Evolutionary conservation across 2,329 filamentous ascomycete species (phyloP), one percentile per base, ranked within the genome.

Genomic region (Lasiodiplodia gonubiensis): DNA sequence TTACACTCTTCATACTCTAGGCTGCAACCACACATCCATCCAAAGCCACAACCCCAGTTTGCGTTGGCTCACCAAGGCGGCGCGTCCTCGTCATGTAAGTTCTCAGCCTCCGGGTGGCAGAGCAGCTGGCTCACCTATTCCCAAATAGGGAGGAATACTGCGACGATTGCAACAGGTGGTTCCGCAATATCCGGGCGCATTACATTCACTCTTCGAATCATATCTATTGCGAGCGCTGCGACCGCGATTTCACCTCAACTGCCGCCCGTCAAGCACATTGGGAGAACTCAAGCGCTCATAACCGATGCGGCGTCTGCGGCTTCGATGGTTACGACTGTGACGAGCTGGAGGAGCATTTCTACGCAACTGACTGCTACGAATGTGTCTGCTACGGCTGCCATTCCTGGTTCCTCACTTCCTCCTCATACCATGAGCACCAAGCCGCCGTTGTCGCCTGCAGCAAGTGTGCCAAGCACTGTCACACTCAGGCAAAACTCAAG

Each of bases 201-300:
- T 54, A 30, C 49, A n/a, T 14, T 6, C 10, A 64, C 33, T 64
- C 61, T 2, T 48, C 48, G 2, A 23, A 14, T 3, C 61, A 64
- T 23, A 33, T 54, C 18, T 64, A 64, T 35, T 64, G 61, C 61
- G 33, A 37, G 14, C 61, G 61, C 2, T 64, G 61, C 33, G 21
- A 64, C 33, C 61, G 61, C 16, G 1, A 64, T 16, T 64, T 64
- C 35, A 25, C 33, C 33, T 64, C 61, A 4, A 5, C 10, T 16
- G 33, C 2, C 14, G 48, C 48, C 23, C 61, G 48, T 10, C 48
- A 54, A 35, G 8, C n/a, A 51, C 61, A 64, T 23, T 64, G 48
- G 61, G 49, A 53, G 1, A 54, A 64, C 23, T 54, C 48, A 7
- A 30, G 21, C 21, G 61, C 61, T 11, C 61, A 64, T 35, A 42